Base-by-base conservation (phyloP, 306 rosid genomes). In the Quercus bicolor region DNA sequence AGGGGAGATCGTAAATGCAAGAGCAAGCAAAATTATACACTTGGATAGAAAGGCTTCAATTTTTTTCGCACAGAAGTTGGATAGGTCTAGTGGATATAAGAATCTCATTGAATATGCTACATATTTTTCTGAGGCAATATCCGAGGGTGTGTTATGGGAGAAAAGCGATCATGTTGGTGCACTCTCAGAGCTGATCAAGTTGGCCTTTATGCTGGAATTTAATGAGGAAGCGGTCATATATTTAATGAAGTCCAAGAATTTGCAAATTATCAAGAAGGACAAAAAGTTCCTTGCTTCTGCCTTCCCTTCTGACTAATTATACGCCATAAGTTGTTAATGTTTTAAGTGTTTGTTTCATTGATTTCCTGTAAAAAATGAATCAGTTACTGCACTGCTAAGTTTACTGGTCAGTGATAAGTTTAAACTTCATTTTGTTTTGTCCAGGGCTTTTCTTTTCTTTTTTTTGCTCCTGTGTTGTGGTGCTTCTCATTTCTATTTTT, bases 251-350 rank as follows among this genome's bases (percentile, higher is more conserved):
- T 88, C 91, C 70, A 91, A 82, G 80, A 87, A 91, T 75, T 70
- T 93, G 85, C 90, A 86, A 74, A 82, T 86, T 57, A 86, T 87
- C 80, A 37, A 7, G 45, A 94, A 90, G 84, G 98, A 94, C 76
- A 90, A 84, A 24, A 76, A 82, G 21, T 91, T 93, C 76, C 84
- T 91, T 73, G 68, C 78, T 13, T 75, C 84, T 53, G 69, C 83
- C 15, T 88, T 91, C 76, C 86, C 78, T 3, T 78, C 83, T 57
- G 34, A 26, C 15, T 76, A 84, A 79, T 77, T 43, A 18, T 77
- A 70, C 29, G 53, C 53, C 53, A 48, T 48, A 37, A 65, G 26
- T n/a, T 21, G 11, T 26, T 13, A 6, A 15, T 21, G 4, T 45
- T 18, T 31, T 37, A 23, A 31, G 2, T 33, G 40, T 53, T 48